These are phyloP conservation scores for Rosa chinensis DNA, from an alignment of 306 rosid genomes.

Conservation along the genomic window DNA sequence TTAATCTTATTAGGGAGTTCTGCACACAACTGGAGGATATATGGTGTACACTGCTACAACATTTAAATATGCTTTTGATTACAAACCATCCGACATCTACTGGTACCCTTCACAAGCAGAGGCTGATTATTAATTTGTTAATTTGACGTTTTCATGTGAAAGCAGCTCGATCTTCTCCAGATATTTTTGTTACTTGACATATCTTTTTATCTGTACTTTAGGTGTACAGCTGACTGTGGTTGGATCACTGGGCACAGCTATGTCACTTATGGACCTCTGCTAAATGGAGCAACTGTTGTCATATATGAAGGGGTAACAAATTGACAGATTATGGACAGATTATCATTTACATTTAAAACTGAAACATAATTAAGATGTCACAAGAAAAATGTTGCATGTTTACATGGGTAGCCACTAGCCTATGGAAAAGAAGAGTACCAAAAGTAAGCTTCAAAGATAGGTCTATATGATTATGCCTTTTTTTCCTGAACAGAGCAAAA, in stretches of 20 bases:
- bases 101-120: slow-evolving; percentile 57
- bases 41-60: slow-evolving; percentile 97
- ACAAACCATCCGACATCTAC: slow-evolving; percentile 80
- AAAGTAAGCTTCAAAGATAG: slow-evolving; percentile 15
- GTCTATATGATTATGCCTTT: neutral
- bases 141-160: slow-evolving; percentile 19
- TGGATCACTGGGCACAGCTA: slow-evolving; percentile 99
- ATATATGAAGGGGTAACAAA: slow-evolving; percentile 87
- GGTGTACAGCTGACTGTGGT: slow-evolving; percentile 99
- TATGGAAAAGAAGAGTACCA: slow-evolving; percentile 1
- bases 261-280: slow-evolving; percentile 93
- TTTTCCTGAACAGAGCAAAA: neutral
- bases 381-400: slow-evolving; percentile 7
- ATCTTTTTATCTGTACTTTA: slow-evolving; percentile 31
- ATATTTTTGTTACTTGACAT: slow-evolving; percentile 5
- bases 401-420: slow-evolving; percentile 20
- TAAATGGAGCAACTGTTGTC: slow-evolving; percentile 75
- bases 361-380: slow-evolving; percentile 7
- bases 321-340: slow-evolving; percentile 22
- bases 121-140: slow-evolving; percentile 21
- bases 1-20: slow-evolving; percentile 64
- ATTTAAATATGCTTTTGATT: slow-evolving; percentile 95
- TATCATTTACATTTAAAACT: slow-evolving; percentile 16
- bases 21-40: slow-evolving; percentile 97
- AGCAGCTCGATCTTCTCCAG: neutral